Percentiles rank a stretch among this genome's conserved stretches.
Conservation (phyloP, 2,329 filamentous ascomycete genomes). For the Incumbomyces delicatus region DNA sequence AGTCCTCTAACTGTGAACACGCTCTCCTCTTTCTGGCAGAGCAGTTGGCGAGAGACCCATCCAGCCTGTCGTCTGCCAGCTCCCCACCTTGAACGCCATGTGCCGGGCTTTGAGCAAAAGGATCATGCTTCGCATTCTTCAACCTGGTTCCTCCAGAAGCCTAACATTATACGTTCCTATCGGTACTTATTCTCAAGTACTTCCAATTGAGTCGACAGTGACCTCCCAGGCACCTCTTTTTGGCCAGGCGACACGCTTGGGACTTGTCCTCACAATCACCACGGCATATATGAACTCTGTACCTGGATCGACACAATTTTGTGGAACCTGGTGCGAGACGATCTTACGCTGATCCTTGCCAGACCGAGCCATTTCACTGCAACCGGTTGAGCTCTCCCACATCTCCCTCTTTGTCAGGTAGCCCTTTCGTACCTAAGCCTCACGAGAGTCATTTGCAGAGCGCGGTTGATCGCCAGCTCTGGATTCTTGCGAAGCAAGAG, state of each 20-base stretch:
- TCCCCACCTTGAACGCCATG: slow-evolving; percentile 23
- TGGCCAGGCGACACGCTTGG: neutral
- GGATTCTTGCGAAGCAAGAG: neutral
- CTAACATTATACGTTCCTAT: slow-evolving; percentile 11
- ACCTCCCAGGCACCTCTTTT: neutral
- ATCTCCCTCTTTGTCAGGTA: neutral
- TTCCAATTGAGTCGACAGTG: neutral
- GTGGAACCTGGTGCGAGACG: slow-evolving; percentile 5
- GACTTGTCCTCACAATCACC: neutral
- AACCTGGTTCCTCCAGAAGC: slow-evolving; percentile 15
- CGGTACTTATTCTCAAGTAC: neutral
- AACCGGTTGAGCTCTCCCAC: neutral
- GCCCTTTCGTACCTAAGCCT: neutral
- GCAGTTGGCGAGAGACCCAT: slow-evolving; percentile 23
- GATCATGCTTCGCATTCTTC: slow-evolving; percentile 20
- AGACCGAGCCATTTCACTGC: neutral
- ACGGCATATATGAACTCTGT: neutral
- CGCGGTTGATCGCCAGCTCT: neutral
- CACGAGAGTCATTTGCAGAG: neutral
- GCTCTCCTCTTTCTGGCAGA: slow-evolving; percentile 20
- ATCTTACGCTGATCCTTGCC: neutral
- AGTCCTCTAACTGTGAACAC: neutral
- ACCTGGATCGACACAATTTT: slow-evolving; percentile 6
- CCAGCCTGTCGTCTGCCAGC: slow-evolving; percentile 24
- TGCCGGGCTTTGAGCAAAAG: slow-evolving; percentile 19